phyloP scores from a whole-genome alignment of 306 rosid genomes.

The Astragalus glycyphyllos region DNA sequence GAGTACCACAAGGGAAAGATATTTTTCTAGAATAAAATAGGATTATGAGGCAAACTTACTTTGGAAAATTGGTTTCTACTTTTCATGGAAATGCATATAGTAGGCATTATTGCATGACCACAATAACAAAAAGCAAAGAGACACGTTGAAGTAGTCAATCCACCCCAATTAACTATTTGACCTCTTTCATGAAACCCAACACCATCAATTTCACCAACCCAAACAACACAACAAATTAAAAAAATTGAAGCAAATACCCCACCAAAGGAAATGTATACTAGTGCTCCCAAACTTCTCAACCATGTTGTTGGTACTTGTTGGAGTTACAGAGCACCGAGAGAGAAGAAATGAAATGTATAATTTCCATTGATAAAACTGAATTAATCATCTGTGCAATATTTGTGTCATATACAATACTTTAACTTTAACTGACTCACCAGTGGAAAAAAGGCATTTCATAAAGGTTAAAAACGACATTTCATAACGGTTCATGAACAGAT shows the following conservation, averaged over 20 bases:
- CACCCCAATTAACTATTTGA: conserved; percentile 36
- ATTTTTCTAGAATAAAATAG: not conserved
- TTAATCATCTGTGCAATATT: too few species aligned
- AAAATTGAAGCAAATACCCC: conserved; percentile 64
- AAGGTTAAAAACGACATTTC: too few species aligned
- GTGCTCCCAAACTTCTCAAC: conserved; percentile 56
- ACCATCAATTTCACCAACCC: conserved; percentile 66
- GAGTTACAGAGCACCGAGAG: too few species aligned
- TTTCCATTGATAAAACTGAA: too few species aligned
- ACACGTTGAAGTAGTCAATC: conserved; percentile 59
- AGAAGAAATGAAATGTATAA: too few species aligned
- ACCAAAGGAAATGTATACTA: conserved; percentile 71
- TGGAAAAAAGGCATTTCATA: too few species aligned
- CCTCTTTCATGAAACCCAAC: conserved; percentile 60
- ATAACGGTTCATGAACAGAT: too few species aligned
- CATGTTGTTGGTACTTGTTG: conserved; percentile 85
- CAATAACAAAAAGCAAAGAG: conserved; percentile 64
- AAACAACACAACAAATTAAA: conserved; percentile 52
- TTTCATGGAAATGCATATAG: conserved; percentile 63
- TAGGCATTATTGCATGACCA: conserved; percentile 76
- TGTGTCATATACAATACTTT: too few species aligned
- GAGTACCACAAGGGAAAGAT: too few species aligned
- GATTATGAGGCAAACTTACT: conserved; percentile 41
- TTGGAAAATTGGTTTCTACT: conserved; percentile 60
- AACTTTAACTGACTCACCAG: too few species aligned